A percentile compares a stretch with the other conserved stretches of the same genome.
Conservation (phyloP, 441 rosid genomes). For the Syzygium syzygioides region DNA sequence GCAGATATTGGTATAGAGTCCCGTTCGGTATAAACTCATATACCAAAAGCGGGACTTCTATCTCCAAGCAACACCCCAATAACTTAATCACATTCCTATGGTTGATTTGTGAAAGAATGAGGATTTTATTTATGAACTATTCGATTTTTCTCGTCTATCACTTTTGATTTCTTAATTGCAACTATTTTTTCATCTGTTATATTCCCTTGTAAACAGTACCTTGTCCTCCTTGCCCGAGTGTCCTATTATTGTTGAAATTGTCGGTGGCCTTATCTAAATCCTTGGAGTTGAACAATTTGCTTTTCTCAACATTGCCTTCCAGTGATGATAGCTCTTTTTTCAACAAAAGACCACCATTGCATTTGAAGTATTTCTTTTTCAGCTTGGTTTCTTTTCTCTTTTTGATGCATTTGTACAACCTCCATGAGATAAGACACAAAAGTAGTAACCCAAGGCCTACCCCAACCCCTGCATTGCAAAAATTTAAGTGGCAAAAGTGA, state of each 20-base stretch:
- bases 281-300: neutral
- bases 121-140: neutral
- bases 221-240: accelerated
- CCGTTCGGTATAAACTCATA: neutral
- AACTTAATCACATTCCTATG: neutral
- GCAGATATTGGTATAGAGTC: neutral
- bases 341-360: neutral
- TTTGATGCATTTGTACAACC: neutral
- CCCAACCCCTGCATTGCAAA: neutral
- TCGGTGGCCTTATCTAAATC: neutral
- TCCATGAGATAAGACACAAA: neutral
- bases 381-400: neutral
- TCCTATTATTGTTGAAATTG: neutral
- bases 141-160: accelerated
- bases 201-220: neutral
- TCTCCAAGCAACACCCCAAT: neutral
- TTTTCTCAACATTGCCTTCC: neutral
- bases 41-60: neutral
- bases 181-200: neutral
- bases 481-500: neutral
- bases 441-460: neutral
- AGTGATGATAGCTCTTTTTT: neutral
- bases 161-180: neutral
- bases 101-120: neutral
- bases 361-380: accelerated